Conservation (phyloP, 352 stramenopile species). For the Saprolegnia parasitica region DNA sequence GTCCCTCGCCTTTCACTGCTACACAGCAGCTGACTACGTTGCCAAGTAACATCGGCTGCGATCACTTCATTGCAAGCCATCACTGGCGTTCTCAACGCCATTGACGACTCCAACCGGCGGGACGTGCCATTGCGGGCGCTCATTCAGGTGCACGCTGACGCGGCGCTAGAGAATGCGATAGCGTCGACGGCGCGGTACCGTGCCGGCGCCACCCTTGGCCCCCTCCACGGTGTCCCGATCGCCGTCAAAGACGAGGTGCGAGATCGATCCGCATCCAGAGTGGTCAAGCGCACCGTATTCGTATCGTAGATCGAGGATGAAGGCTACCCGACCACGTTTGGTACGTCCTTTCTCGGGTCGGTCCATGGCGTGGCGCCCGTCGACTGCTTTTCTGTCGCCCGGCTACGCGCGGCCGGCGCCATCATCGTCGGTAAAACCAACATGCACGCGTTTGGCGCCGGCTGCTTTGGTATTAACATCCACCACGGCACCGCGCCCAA, state of each 20-base stretch:
- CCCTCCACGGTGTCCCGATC: constrained; percentile 86
- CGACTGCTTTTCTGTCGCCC: constrained; percentile 53
- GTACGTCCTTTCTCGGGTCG: constrained; percentile 72
- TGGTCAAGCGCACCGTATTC: neutral
- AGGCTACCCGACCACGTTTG: constrained; percentile 58
- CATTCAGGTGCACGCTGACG: constrained; percentile 63
- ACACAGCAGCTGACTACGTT: constrained; percentile 66
- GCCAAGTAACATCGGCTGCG: constrained; percentile 42
- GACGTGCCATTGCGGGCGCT: constrained; percentile 62
- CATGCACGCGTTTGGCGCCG: constrained; percentile 82
- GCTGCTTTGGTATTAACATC: constrained; percentile 77
- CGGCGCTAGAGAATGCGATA: constrained; percentile 61
- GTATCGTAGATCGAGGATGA: constrained; percentile 48
- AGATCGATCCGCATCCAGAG: too few species aligned
- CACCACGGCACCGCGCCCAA: constrained; percentile 70
- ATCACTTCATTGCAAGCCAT: constrained; percentile 64
- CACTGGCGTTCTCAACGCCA: constrained; percentile 50
- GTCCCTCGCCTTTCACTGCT: constrained; percentile 50
- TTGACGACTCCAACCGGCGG: constrained; percentile 48
- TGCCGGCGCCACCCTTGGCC: constrained; percentile 51
- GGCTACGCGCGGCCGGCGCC: constrained; percentile 63
- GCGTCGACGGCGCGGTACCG: constrained; percentile 67
- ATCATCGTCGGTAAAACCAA: constrained; percentile 87
- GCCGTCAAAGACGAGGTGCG: constrained; percentile 78
- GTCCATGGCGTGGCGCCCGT: constrained; percentile 36